A percentile compares a stretch with the other conserved stretches of the same genome.
Evolutionary conservation across 176 grass and related monocot species (phyloP).

Genomic region (Dactylis glomerata): DNA sequence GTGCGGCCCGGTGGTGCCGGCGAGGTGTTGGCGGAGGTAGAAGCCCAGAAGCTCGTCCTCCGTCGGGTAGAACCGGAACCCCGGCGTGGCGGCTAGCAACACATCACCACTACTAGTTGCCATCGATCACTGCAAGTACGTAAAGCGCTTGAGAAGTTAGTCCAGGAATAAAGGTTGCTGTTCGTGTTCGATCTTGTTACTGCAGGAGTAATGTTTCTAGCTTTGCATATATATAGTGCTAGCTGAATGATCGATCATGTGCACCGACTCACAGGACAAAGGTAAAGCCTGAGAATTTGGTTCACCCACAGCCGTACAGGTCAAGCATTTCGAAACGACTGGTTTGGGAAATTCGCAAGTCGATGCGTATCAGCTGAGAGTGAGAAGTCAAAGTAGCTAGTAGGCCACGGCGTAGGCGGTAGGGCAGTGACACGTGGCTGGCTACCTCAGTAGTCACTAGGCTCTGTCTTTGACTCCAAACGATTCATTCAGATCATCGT

Average conservation of each 20-base stretch:
- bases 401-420: neutral
- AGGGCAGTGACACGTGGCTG: neutral
- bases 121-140: neutral
- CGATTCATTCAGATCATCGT: neutral
- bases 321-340: neutral
- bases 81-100: neutral
- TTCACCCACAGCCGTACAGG: neutral
- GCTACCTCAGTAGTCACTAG: neutral
- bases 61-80: conserved; percentile 78
- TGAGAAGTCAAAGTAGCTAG: neutral
- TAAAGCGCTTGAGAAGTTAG: too few relatives aligned
- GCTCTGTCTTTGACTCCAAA: neutral
- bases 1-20: conserved; percentile 18
- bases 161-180: neutral
- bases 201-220: neutral
- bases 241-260: neutral
- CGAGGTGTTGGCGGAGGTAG: conserved; percentile 62
- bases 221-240: neutral
- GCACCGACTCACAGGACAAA: neutral
- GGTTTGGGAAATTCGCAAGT: neutral
- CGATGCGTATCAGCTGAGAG: neutral
- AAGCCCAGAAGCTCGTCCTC: conserved; percentile 76
- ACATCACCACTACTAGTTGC: neutral
- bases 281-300: neutral
- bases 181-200: neutral